Evolutionary conservation across 352 stramenopile species (phyloP), one percentile per base, ranked within the genome.

Genomic region (Pythium biforme): DNA sequence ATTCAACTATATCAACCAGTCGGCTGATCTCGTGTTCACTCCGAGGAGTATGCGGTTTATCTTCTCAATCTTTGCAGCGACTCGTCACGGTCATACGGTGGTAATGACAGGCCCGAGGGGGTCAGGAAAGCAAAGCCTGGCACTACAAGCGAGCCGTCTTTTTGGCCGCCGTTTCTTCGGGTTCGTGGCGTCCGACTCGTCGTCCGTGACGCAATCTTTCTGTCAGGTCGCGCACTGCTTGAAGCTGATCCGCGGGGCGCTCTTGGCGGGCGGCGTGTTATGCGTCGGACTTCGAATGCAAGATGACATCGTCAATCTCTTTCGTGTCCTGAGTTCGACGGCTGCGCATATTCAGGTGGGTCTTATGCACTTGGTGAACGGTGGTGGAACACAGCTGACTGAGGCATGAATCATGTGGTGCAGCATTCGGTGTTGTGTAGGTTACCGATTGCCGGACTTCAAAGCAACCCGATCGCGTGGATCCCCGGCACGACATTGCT

Each of bases 1-100:
- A 1, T 93, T 88, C 55, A 82, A 81, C 39, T 93, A 87, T 45
- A 25, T 71, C 20, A 74, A 72, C n/a, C 67, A 70, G 0, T 50
- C 55, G 15, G 20, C 34, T 0, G 66, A 83, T 11, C 37, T 55
- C 1, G 67, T 88, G 20, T 59, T 89, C 20, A 79, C 73, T 0
- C 81, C 80, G 14, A 56, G 66, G 14, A 85, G 72, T 47, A 59
- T 84, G 26, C 76, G 81, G 5, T 81, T 70, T 22, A 61, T 90
- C 0, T 84, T 88, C 39, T 65, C 79, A 6, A 37, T 91, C 0
- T 87, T 78, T 48, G 65, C 68, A 0, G 78, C 74, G 5, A 69
- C 89, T 11, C 71, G 80, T 14, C 56, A 68, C 17, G 72, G 66
- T 1, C 76, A 83, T 27, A 62, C 45, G 26, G 51, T 40, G 14